Base-by-base conservation (phyloP, 2,329 filamentous ascomycete genomes). In the Claviceps pazoutovae region DNA sequence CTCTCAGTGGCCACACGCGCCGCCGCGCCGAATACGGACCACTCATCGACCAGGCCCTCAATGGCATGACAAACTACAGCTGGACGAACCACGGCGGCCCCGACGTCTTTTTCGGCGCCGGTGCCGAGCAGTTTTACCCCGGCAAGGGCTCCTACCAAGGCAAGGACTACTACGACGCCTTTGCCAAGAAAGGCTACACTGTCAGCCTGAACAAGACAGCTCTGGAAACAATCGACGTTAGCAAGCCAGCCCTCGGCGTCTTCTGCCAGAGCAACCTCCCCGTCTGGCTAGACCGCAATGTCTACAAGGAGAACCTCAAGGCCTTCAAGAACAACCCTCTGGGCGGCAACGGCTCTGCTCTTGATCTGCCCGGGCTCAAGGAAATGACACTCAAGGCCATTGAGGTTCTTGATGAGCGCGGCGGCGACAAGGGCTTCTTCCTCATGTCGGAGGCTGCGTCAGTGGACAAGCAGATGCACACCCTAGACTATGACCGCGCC, bases 381-480 rank as follows among this genome's bases (percentile, higher is more conserved):
- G 86, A 93, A 45, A 94, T 94, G 88, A 90, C 88, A 0, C 73
- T 90, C 59, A 94, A 94, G 72, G 87, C 87, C 23, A 78, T 93
- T 48, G 86, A 91, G 54, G 80, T 91, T 50, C 78, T 93, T n/a
- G 70, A 84, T 65, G 74, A 74, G 41, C 75, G 79, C 53, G 80
- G 82, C 30, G 76, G 76, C 37, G 75, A 84, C 53, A 76, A 86
- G 54, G 88, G 88, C 5, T 94, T 85, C 77, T 88, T 93, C 74
- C 75, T 94, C 62, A 93, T 94, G 87, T 82, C 82, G 13, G 88
- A 94, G 67, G 88, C 84, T 26, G 88, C 88, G 16, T 87, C 82
- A 2, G 86, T 94, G 59, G 88, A 93, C 70, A 94, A 94, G 75
- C 84, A 88, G 75, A 93, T 94, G 87, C 88, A 94, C 70, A 66